These are phyloP conservation scores for Neurospora sp. DNA, from an alignment of 495 filamentous ascomycete genomes.

Conservation along the genomic window DNA sequence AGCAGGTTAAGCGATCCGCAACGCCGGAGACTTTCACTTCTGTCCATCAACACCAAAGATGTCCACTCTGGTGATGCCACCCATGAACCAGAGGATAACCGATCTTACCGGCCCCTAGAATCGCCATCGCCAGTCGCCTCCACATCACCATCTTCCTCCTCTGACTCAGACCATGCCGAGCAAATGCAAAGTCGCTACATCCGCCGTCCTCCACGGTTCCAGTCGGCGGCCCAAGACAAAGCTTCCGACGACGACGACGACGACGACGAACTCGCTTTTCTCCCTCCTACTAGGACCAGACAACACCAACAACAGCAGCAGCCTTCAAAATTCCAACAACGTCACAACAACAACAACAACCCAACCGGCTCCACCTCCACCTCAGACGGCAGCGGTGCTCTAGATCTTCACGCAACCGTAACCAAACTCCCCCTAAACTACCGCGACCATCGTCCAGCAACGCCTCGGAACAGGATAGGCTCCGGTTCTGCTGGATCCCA, in stretches of 20 bases:
- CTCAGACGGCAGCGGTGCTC: conserved; percentile 17
- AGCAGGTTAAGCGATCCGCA: conserved; percentile 10
- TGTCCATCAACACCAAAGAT: conserved; percentile 16
- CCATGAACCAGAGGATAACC: neutral
- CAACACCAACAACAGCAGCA: neutral
- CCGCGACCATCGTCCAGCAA: conserved; percentile 29
- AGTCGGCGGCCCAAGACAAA: conserved; percentile 12
- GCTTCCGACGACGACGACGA: conserved; percentile 42
- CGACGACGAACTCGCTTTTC: conserved; percentile 57
- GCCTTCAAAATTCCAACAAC: neutral
- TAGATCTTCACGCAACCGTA: conserved; percentile 51
- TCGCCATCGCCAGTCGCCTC: conserved; percentile 19
- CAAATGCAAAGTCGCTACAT: conserved; percentile 42
- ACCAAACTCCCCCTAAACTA: conserved; percentile 37
- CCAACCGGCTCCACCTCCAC: neutral
- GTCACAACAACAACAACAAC: neutral
- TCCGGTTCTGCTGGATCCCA: neutral
- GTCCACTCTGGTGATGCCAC: conserved; percentile 6
- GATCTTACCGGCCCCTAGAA: conserved; percentile 19
- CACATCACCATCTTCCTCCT: conserved; percentile 28
- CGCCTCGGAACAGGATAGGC: conserved; percentile 10
- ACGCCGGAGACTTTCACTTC: conserved; percentile 22
- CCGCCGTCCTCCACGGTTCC: conserved; percentile 46
- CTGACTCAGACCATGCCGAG: conserved; percentile 20
- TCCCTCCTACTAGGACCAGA: conserved; percentile 43